Evolutionary conservation across 371 early-diverging fungal genomes (phyloP).

Genomic region (Mortierella sp.): DNA sequence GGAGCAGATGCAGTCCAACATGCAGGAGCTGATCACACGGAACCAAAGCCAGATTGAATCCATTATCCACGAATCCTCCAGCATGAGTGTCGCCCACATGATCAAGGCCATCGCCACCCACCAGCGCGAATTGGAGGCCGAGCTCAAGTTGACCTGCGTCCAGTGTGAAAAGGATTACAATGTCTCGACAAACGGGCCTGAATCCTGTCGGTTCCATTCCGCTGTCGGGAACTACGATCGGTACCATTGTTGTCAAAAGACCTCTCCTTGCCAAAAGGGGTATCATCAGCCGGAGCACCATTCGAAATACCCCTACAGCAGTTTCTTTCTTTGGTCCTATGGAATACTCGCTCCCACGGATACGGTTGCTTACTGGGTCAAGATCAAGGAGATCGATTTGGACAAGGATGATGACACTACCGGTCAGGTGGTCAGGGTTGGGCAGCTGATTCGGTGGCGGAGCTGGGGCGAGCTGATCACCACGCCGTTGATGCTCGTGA

Average conservation of each 20-base stretch:
- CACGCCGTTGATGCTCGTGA: constrained; percentile 31
- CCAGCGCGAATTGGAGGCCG: constrained; percentile 40
- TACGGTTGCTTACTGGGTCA: constrained; percentile 45
- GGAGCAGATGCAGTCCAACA: constrained; percentile 52
- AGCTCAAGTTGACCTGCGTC: constrained; percentile 51
- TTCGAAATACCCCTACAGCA: constrained; percentile 54
- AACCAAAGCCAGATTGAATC: constrained; percentile 46
- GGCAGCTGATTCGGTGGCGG: constrained; percentile 38
- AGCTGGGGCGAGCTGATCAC: constrained; percentile 25
- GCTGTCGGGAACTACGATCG: constrained; percentile 38
- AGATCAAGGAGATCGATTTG: constrained; percentile 30
- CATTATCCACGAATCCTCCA: constrained; percentile 42
- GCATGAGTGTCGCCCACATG: constrained; percentile 44
- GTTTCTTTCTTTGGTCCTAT: constrained; percentile 37
- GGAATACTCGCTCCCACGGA: constrained; percentile 42
- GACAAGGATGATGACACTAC: constrained; percentile 15
- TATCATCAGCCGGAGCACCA: constrained; percentile 59
- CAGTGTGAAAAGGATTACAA: constrained; percentile 58
- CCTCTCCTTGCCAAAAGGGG: constrained; percentile 50
- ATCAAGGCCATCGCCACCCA: constrained; percentile 40
- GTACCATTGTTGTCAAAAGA: constrained; percentile 47
- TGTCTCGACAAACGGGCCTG: constrained; percentile 54
- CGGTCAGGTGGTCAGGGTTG: constrained; percentile 31
- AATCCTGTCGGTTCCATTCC: constrained; percentile 58
- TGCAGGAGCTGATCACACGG: constrained; percentile 39